These are phyloP conservation scores for Coemansia sp. DNA, from an alignment of 192 early-diverging fungal genomes.

Conservation along the genomic window DNA sequence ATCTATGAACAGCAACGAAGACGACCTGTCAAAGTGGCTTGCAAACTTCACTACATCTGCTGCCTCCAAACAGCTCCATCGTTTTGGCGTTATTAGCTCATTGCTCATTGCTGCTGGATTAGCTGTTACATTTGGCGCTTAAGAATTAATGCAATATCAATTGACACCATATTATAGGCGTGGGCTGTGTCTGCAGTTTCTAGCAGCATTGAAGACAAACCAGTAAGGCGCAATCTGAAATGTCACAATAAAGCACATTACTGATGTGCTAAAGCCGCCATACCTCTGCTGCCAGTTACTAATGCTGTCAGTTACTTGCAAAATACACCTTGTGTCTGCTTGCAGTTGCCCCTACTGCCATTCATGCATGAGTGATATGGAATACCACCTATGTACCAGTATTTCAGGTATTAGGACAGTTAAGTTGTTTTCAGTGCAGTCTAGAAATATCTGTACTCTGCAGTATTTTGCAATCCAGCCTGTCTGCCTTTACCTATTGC, in stretches of 20 bases:
- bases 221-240: neutral
- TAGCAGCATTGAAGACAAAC: neutral
- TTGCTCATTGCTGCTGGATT: slow-evolving; percentile 7
- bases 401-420: slow-evolving; percentile 3
- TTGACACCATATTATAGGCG: too few relatives aligned
- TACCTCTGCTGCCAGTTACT: neutral
- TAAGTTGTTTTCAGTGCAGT: neutral
- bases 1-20: neutral
- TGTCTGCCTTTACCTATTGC: too few relatives aligned
- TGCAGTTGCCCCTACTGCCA: neutral
- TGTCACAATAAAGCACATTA: neutral
- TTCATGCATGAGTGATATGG: neutral
- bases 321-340: too few relatives aligned
- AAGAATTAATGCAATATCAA: slow-evolving; percentile 1
- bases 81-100: neutral
- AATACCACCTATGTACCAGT: neutral
- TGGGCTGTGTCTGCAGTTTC: neutral
- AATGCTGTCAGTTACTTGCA: neutral
- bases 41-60: slow-evolving; percentile 23
- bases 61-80: neutral
- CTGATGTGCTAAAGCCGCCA: neutral
- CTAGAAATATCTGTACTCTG: neutral
- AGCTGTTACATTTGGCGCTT: slow-evolving; percentile 10
- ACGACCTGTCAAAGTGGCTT: slow-evolving; percentile 46
- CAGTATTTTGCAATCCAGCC: neutral